These are phyloP conservation scores for Ulota crispa DNA, from an alignment of 225 moss, liverwort and hornwort genomes.

Conservation along the genomic window DNA sequence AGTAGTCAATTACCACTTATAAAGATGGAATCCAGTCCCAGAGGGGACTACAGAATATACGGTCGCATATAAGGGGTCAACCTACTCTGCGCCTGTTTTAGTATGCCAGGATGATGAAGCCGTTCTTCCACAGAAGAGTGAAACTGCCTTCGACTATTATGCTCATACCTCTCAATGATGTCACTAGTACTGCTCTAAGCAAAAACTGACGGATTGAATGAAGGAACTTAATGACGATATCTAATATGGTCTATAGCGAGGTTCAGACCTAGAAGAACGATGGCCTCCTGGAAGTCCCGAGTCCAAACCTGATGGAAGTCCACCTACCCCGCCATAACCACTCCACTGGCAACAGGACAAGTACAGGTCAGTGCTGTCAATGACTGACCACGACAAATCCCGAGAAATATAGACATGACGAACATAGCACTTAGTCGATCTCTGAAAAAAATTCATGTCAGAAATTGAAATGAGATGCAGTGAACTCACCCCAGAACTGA, in stretches of 20 bases:
- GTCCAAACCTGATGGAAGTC: slow-evolving; percentile 73
- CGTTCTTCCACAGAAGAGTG: not conserved
- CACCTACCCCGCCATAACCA: slow-evolving; percentile 75
- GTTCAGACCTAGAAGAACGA: slow-evolving; percentile 82
- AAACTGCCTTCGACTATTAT: slow-evolving; percentile 4
- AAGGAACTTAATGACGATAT: slow-evolving; percentile 1
- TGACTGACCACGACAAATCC: not conserved
- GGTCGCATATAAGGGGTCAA: slow-evolving; percentile 13
- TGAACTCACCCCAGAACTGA: slow-evolving; percentile 63
- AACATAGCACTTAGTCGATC: not conserved
- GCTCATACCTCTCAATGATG: slow-evolving; percentile 19
- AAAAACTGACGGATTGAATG: slow-evolving; percentile 21
- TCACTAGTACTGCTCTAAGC: slow-evolving; percentile 16
- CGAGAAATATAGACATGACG: not conserved
- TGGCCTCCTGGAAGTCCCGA: slow-evolving; percentile 69
- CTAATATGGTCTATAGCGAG: slow-evolving; percentile 93
- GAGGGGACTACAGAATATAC: slow-evolving; percentile 21
- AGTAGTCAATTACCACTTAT: slow-evolving; percentile 22
- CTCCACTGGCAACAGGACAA: slow-evolving; percentile 68
- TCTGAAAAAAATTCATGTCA: not conserved
- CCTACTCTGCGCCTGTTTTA: slow-evolving; percentile 13
- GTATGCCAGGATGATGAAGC: slow-evolving; percentile 1
- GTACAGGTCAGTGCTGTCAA: slow-evolving; percentile 23
- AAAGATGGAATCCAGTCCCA: slow-evolving; percentile 17
- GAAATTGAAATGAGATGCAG: not conserved